Conservation (phyloP, 148 eudicot species). For the Rhododendron mucronatum region DNA sequence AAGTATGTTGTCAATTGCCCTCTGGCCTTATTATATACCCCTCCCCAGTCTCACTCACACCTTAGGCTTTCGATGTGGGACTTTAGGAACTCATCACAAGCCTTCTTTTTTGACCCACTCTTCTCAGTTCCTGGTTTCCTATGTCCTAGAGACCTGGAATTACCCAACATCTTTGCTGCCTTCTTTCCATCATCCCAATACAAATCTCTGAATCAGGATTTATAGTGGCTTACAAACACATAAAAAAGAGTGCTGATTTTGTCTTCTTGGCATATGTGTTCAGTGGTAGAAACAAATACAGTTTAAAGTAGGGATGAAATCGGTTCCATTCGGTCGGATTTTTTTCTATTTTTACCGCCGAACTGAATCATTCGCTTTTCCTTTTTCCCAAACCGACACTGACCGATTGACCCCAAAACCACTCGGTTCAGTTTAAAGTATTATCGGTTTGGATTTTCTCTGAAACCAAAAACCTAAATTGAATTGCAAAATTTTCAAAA, state of each 20-base stretch:
- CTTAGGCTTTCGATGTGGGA: background rate
- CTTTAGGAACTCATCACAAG: background rate
- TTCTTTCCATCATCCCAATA: background rate
- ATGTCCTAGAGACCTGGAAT: background rate
- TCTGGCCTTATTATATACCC: background rate
- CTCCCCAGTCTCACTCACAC: background rate
- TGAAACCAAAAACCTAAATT: too few species aligned
- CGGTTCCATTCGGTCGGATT: too few species aligned
- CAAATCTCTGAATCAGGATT: background rate
- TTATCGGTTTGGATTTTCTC: too few species aligned
- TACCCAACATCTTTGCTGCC: background rate
- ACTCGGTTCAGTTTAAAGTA: too few species aligned
- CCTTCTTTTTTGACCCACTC: background rate
- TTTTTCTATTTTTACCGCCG: too few species aligned
- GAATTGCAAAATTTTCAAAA: too few species aligned
- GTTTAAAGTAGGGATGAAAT: too few species aligned
- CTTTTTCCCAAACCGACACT: too few species aligned
- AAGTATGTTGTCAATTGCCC: constrained; percentile 28
- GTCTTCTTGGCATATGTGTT: background rate
- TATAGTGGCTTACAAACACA: background rate
- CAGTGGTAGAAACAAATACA: too few species aligned
- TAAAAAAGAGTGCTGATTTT: background rate
- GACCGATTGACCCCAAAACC: too few species aligned
- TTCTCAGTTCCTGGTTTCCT: background rate
- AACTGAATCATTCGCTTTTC: too few species aligned